Evolutionary conservation across 176 grass and related monocot genomes (phyloP), one percentile per base, ranked within the genome.

Genomic region (Musa troglodytarum): DNA sequence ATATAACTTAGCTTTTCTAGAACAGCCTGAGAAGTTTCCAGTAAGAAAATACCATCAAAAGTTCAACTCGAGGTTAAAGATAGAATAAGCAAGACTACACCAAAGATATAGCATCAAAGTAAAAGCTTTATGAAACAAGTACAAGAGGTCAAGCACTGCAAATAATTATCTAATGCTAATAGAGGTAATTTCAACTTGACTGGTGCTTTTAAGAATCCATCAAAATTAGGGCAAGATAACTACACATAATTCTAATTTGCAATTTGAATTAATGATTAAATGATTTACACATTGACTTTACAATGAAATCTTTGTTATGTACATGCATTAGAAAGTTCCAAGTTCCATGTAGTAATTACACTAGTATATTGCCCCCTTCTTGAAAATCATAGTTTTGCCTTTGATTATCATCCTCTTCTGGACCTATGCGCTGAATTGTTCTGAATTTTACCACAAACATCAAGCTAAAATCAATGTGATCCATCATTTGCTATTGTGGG

Each of bases 1-100:
- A 93, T 98, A 77, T 98, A 93, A 72, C 95, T 93, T 86, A 91
- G 95, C 53, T 92, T 98, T 87, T 98, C 90, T 77, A 98, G 80
- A 56, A 98, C 95, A 87, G 88, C 95, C 90, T 98, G 64, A 59
- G 76, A 56, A 77, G 87, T 84, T 70, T 16, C 2, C 2, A 51
- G 20, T n/a, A 20, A 70, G 17, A 52, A 70, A 70, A 12, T 43
- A 15, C 2, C n/a, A 64, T 64, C 19, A 10, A 11, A 22, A 22
- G n/a, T 23, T 43, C 34, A 43, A 43, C 34, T 43, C 0, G 4
- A 43, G 34, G 34, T 43, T 5, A 43, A 43, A 43, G 3, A 43
- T 43, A 43, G 34, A 43, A 43, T 4, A 43, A 43, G 34, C 34
- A 43, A 43, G 4, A 43, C 34, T 6, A 43, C 34, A 43, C 34